Percentiles rank a stretch among this genome's conserved stretches.
Conservation (phyloP, 2,329 filamentous ascomycete genomes). For the Pseudogymnoascus sp. region DNA sequence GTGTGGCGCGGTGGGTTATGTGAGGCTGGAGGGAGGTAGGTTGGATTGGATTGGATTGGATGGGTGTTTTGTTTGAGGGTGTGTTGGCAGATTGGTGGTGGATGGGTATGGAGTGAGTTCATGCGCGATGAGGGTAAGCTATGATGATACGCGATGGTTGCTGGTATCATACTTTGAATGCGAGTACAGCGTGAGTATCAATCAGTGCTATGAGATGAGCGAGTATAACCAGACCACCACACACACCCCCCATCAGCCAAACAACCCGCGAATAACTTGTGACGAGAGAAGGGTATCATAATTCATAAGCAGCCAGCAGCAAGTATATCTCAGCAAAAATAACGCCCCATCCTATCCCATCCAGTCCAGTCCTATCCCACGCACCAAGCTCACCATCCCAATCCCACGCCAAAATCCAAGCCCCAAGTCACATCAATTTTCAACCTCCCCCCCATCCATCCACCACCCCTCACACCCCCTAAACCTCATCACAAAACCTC, state of each 20-base stretch:
- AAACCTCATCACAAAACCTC: not conserved
- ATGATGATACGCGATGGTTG: not conserved
- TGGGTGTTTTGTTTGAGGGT: not conserved
- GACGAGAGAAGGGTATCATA: not conserved
- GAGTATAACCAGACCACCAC: not conserved
- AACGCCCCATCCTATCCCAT: not conserved
- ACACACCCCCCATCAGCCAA: not conserved
- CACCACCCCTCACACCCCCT: not conserved
- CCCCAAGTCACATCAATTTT: not conserved
- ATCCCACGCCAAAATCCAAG: not conserved
- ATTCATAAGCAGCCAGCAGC: not conserved
- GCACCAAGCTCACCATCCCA: not conserved
- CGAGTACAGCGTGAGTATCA: not conserved
- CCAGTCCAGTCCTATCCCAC: not conserved
- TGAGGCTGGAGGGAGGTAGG: not conserved
- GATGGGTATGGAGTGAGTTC: not conserved
- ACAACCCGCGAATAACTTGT: too few species aligned
- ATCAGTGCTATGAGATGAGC: not conserved
- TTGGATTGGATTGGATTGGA: not conserved
- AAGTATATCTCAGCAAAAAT: not conserved
- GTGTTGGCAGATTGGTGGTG: too few species aligned
- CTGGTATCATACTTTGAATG: not conserved
- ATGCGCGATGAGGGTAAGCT: not conserved
- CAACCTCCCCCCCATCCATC: not conserved
- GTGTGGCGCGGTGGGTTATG: not conserved